Percentiles rank a stretch among this genome's conserved stretches.
Conservation (phyloP, 2,329 filamentous ascomycete genomes). For the Colletotrichum sp. region DNA sequence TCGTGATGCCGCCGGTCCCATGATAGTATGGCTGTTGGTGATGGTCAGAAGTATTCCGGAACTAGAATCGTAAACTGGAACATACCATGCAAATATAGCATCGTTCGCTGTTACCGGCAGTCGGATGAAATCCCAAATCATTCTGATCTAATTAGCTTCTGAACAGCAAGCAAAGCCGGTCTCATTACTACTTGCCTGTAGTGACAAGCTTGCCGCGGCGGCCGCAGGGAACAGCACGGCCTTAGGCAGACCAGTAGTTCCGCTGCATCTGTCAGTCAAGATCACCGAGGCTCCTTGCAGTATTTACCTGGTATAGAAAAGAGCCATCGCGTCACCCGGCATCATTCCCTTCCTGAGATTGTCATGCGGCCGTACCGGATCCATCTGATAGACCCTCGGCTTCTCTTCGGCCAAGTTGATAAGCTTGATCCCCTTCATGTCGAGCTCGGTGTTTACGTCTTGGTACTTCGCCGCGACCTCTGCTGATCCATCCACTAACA, state of each 20-base stretch:
- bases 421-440: constrained; percentile 56
- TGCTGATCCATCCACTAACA: constrained; percentile 64
- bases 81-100: constrained; percentile 14
- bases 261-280: constrained; percentile 42
- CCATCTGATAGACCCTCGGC: constrained; percentile 45
- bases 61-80: accelerated
- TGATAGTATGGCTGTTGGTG: constrained; percentile 62
- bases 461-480: constrained; percentile 63
- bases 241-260: constrained; percentile 79
- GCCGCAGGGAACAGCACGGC: constrained; percentile 66
- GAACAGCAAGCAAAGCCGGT: not conserved
- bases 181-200: not conserved
- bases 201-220: constrained; percentile 33
- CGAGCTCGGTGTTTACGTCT: constrained; percentile 58
- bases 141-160: not conserved
- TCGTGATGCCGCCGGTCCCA: constrained; percentile 70
- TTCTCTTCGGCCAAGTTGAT: constrained; percentile 46
- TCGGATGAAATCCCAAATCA: not conserved
- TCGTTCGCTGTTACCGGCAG: not conserved
- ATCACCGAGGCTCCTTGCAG: accelerated
- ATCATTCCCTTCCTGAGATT: constrained; percentile 57
- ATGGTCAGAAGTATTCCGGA: not conserved
- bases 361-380: constrained; percentile 58
- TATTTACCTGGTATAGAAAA: constrained; percentile 68
- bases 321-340: constrained; percentile 59